Evolutionary conservation across 2,329 filamentous ascomycete species (phyloP), one percentile per base, ranked within the genome.

Genomic region (Phyllosticta ampelicida): DNA sequence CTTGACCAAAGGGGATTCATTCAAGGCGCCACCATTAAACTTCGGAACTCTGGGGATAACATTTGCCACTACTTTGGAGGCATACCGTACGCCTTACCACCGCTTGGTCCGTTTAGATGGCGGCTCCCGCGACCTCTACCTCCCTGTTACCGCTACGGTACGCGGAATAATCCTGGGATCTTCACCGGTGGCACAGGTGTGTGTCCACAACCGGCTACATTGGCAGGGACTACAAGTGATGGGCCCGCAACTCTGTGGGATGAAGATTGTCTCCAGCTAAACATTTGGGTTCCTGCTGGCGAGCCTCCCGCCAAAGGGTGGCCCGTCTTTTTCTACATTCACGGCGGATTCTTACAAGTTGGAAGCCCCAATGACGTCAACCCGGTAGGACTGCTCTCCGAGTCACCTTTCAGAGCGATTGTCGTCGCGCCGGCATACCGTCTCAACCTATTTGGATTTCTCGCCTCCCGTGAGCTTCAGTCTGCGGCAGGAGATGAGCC

Each of bases 321-420:
- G 80, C 81, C 81, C 4, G 80, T 83, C 0, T 73, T 80, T 54
- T 77, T 83, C 63, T 83, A 76, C 66, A 80, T 83, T 52, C 80
- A 80, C 62, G 78, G 78, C 29, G 80, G 81, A 2, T 84, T 81
- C 64, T 71, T 84, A 20, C 81, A 84, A 67, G 78, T 77, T 60
- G 81, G 81, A 19, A 71, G 67, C 9, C 74, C 80, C 0, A 82
- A 81, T 61, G 70, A 72, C 21, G 68, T 72, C 23, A 73, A 76
- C 53, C 66, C 76, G 1, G 71, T 72, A 2, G 71, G 73, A 1
- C 68, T 83, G 49, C 66, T 83, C 6, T 73, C 71, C 44, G 77
- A 81, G 54, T 78, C 78, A 0, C 68, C 68, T 9, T 74, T 79
- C 62, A 70, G 75, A 8, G 75, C 74, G 56, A 77, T 83, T 50